Percentiles rank a stretch among this genome's conserved stretches.
These are phyloP conservation scores for Eucalyptus melliodora DNA, from an alignment of 345 rosid species.

Conservation along the genomic window DNA sequence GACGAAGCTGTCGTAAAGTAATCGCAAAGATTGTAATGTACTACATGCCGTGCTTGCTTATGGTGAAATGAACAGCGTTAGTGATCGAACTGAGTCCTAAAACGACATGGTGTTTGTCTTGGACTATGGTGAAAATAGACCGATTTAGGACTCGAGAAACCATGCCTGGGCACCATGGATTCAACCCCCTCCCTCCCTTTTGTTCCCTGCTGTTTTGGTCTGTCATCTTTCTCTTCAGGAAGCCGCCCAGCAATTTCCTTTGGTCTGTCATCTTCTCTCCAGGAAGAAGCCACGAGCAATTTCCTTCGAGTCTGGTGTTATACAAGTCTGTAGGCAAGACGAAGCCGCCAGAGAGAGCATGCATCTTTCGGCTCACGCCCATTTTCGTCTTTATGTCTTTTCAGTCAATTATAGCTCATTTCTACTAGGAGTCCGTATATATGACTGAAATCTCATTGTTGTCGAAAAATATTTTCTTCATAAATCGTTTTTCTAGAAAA, in stretches of 20 bases:
- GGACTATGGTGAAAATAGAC: background rate
- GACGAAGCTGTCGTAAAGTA: background rate
- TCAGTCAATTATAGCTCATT: background rate
- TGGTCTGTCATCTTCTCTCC: background rate
- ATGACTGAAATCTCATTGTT: background rate
- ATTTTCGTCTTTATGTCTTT: background rate
- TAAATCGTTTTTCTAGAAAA: background rate
- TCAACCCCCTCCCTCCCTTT: background rate
- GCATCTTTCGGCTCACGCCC: background rate
- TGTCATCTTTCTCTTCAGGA: background rate
- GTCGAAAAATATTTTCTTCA: background rate
- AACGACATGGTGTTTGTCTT: background rate
- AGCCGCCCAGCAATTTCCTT: background rate
- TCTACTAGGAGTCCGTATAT: background rate
- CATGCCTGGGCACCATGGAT: background rate
- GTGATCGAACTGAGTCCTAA: background rate
- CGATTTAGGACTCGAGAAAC: background rate
- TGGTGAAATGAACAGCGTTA: background rate
- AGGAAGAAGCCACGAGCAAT: background rate
- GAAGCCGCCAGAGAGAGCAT: background rate
- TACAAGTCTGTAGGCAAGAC: background rate
- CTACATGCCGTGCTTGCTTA: background rate
- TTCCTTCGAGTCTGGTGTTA: background rate
- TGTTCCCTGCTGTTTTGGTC: background rate
- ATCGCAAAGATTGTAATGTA: background rate